These are phyloP conservation scores for Halenospora varia DNA, from an alignment of 495 filamentous ascomycete genomes.

Conservation along the genomic window DNA sequence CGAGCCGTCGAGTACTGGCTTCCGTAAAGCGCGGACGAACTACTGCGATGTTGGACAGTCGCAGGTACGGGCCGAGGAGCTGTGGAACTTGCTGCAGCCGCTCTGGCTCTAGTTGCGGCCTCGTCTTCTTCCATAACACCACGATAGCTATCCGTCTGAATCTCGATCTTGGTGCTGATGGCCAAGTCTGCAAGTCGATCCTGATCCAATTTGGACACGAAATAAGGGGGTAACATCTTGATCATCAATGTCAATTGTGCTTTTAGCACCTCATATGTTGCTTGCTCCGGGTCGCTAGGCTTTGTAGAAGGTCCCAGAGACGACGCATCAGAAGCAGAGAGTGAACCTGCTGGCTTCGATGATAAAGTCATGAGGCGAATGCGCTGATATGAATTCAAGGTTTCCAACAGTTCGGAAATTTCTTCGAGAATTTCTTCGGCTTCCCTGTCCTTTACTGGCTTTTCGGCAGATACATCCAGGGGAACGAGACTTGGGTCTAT, in stretches of 20 bases:
- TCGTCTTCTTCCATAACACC: slow-evolving; percentile 90
- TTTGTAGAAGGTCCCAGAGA: slow-evolving; percentile 44
- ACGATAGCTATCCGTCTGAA: slow-evolving; percentile 65
- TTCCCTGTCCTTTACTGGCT: slow-evolving; percentile 53
- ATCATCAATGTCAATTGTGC: slow-evolving; percentile 70
- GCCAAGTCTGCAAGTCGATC: slow-evolving; percentile 78
- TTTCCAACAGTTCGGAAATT: slow-evolving; percentile 79
- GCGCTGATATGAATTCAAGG: slow-evolving; percentile 79
- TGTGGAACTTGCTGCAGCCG: slow-evolving; percentile 7
- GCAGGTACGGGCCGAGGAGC: slow-evolving; percentile 1
- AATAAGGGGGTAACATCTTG: slow-evolving; percentile 74
- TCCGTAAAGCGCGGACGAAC: slow-evolving; percentile 20
- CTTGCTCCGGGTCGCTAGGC: slow-evolving; percentile 59
- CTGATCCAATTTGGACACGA: slow-evolving; percentile 79
- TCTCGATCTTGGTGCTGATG: slow-evolving; percentile 75
- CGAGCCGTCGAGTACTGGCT: slow-evolving; percentile 22
- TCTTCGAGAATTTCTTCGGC: slow-evolving; percentile 71
- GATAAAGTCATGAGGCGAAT: slow-evolving; percentile 66
- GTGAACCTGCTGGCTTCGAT: slow-evolving; percentile 41
- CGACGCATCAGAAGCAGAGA: slow-evolving; percentile 37
- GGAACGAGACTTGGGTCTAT: slow-evolving; percentile 42
- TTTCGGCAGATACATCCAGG: slow-evolving; percentile 44
- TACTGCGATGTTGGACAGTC: slow-evolving; percentile 15
- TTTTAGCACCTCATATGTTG: slow-evolving; percentile 71
- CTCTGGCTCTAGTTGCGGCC: slow-evolving; percentile 31